Conservation (phyloP, 1,284 basidiomycete genomes). For the Ganoderma boninense region DNA sequence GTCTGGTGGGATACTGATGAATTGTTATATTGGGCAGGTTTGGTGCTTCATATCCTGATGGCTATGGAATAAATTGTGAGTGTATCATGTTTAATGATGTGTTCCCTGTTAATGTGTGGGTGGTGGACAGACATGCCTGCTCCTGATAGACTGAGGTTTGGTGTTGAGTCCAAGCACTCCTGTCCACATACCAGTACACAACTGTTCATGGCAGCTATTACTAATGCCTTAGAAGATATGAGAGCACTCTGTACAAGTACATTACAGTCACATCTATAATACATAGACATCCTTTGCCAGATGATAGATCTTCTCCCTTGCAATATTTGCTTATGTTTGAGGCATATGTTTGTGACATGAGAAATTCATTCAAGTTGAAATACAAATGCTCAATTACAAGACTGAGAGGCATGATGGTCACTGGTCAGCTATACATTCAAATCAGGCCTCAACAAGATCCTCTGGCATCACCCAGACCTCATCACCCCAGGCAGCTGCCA, state of each 20-base stretch:
- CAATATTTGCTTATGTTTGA: not conserved
- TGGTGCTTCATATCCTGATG: slow-evolving; percentile 81
- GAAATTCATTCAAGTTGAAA: not conserved
- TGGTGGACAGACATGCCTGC: slow-evolving; percentile 79
- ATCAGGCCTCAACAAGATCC: slow-evolving; percentile 23
- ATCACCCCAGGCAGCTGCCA: slow-evolving; percentile 49
- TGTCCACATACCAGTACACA: slow-evolving; percentile 77
- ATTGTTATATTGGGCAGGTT: slow-evolving; percentile 55
- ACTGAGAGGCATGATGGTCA: not conserved
- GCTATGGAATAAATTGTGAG: slow-evolving; percentile 94
- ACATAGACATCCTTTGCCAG: not conserved
- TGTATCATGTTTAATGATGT: slow-evolving; percentile 31
- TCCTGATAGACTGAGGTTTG: slow-evolving; percentile 88
- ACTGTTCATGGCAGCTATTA: slow-evolving; percentile 72
- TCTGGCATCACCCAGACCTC: slow-evolving; percentile 1
- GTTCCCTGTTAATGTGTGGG: not conserved
- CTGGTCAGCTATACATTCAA: not conserved
- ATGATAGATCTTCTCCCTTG: no score
- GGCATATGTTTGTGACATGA: not conserved
- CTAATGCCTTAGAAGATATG: slow-evolving; percentile 81
- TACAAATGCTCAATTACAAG: not conserved
- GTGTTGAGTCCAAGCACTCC: slow-evolving; percentile 91
- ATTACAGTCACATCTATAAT: slow-evolving; percentile 29
- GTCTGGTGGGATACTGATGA: not conserved
- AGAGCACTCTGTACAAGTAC: slow-evolving; percentile 52